Evolutionary conservation across 352 stramenopile genomes (phyloP).

Genomic region (Blastocystis sp.): DNA sequence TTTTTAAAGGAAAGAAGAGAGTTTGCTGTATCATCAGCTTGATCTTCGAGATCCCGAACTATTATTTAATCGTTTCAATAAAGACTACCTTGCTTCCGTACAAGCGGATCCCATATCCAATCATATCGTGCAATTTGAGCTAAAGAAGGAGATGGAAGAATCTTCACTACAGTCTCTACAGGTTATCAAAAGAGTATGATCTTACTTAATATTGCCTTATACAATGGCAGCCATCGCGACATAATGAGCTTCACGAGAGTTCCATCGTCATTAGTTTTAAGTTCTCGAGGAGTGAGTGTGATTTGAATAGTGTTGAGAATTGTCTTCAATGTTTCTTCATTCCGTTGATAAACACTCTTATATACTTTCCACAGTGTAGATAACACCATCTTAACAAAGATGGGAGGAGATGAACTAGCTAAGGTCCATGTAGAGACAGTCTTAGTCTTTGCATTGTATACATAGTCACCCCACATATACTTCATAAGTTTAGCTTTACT

Average conservation of each 20-base stretch:
- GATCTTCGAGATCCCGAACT: not conserved
- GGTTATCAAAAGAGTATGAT: not conserved
- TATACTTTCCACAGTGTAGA: constrained; percentile 32
- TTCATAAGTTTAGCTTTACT: constrained; percentile 37
- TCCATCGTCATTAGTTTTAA: not conserved
- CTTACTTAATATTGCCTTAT: constrained; percentile 30
- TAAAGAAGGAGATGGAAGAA: constrained; percentile 4
- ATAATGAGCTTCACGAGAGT: constrained; percentile 47
- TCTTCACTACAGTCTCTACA: constrained; percentile 32
- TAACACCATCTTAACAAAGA: constrained; percentile 84
- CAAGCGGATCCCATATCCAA: not conserved
- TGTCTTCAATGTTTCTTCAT: not conserved
- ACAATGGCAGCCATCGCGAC: constrained; percentile 43
- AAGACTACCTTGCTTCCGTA: not conserved
- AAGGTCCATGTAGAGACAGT: constrained; percentile 71
- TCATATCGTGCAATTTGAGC: not conserved
- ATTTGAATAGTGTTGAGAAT: not conserved
- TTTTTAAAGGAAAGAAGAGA: not conserved
- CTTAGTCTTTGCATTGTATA: constrained; percentile 80
- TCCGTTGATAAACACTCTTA: constrained; percentile 45
- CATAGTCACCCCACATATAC: constrained; percentile 78
- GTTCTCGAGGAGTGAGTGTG: not conserved
- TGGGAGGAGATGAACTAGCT: constrained; percentile 72
- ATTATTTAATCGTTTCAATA: not conserved
- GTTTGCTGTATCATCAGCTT: not conserved